A percentile compares a stretch with the other conserved stretches of the same genome.
phyloP scores from a whole-genome alignment of 179 eudicot genomes.

The Monotropa hypopitys region DNA sequence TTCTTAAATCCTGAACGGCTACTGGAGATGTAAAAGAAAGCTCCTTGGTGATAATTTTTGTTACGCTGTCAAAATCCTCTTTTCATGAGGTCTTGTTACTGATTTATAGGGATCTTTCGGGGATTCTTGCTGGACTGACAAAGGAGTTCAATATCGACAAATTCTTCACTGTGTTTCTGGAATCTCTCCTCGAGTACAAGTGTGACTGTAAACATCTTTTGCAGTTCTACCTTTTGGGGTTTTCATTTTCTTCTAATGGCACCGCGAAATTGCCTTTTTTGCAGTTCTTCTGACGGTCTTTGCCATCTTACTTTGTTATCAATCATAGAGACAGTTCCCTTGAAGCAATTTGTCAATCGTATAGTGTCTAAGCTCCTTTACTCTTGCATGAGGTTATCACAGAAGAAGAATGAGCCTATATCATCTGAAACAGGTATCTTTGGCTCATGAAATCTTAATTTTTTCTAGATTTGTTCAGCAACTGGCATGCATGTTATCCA shows the following conservation, averaged over 20 bases:
- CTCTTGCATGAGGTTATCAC: slow-evolving; percentile 37
- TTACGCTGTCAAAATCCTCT: neutral
- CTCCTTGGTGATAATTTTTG: neutral
- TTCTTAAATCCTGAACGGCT: neutral
- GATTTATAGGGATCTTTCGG: slow-evolving; percentile 39
- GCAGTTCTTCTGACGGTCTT: slow-evolving; percentile 41
- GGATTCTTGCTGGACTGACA: slow-evolving; percentile 45
- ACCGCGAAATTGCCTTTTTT: slow-evolving; percentile 2
- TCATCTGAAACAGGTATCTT: slow-evolving; percentile 34
- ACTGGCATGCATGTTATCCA: neutral
- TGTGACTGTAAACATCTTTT: slow-evolving; percentile 6
- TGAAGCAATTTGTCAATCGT: slow-evolving; percentile 27
- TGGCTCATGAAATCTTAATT: slow-evolving; percentile 5
- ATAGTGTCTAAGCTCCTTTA: slow-evolving; percentile 48
- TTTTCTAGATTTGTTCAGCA: neutral
- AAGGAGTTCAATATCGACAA: slow-evolving; percentile 67
- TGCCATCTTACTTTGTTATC: slow-evolving; percentile 39
- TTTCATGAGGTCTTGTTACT: neutral
- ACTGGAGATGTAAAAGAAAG: neutral
- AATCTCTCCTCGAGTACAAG: slow-evolving; percentile 57
- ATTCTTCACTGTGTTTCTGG: slow-evolving; percentile 51
- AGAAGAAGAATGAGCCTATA: slow-evolving; percentile 22
- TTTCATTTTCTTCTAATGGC: neutral
- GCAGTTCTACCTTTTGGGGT: neutral
- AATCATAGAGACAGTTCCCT: slow-evolving; percentile 44